phyloP scores from a whole-genome alignment of 345 rosid genomes.

The Eucalyptus cloeziana region DNA sequence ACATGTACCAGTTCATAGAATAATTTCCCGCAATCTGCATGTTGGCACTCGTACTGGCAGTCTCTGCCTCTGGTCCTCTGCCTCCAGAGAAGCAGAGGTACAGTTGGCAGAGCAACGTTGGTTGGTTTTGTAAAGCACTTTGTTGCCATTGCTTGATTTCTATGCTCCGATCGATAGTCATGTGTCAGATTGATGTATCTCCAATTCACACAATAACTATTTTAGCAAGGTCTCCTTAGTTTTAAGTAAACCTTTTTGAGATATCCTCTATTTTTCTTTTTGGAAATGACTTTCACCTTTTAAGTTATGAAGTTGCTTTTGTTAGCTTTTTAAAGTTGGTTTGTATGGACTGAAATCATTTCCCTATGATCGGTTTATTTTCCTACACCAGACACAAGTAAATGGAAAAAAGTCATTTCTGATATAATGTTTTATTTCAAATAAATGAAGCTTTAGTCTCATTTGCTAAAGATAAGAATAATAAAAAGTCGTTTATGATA shows the following conservation, averaged over 20 bases:
- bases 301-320: not conserved
- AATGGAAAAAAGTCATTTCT: not conserved
- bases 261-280: not conserved
- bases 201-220: not conserved
- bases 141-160: not conserved
- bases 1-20: not conserved
- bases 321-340: not conserved
- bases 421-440: not conserved
- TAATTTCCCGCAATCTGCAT: not conserved
- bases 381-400: not conserved
- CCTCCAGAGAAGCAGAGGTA: not conserved
- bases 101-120: not conserved
- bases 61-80: not conserved
- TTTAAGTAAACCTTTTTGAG: accelerated
- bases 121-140: not conserved
- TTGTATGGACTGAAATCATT: not conserved
- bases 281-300: not conserved
- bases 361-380: not conserved
- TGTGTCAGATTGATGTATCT: not conserved
- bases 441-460: not conserved
- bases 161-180: not conserved
- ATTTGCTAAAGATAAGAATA: not conserved
- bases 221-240: not conserved
- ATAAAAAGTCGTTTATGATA: not conserved
- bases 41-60: not conserved